A percentile compares a stretch with the other conserved stretches of the same genome.
phyloP scores from a whole-genome alignment of 2,329 filamentous ascomycete species.

The Zymoseptoria tritici region DNA sequence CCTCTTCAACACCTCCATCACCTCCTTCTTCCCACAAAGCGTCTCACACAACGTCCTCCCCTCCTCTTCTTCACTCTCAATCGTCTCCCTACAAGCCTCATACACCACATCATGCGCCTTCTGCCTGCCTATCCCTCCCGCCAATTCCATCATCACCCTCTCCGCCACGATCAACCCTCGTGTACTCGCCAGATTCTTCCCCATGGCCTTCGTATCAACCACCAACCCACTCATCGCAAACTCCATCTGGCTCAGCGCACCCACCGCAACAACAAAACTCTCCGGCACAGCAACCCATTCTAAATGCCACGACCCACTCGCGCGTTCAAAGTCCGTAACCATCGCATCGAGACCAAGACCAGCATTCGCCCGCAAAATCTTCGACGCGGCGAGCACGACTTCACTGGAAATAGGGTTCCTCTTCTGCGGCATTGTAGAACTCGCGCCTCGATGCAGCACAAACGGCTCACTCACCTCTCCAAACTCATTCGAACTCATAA shows the following conservation, averaged over 20 bases:
- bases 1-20: constrained; percentile 9
- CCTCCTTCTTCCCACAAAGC: constrained; percentile 12
- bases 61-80: constrained; percentile 11
- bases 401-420: constrained; percentile 27
- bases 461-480: constrained; percentile 33
- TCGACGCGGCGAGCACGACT: constrained; percentile 23
- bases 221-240: constrained; percentile 23
- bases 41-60: constrained; percentile 8
- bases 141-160: constrained; percentile 35
- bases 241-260: constrained; percentile 21
- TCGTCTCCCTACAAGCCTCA: constrained; percentile 26
- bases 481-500: constrained; percentile 28
- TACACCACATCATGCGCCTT: constrained; percentile 32
- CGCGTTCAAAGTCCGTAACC: constrained; percentile 27
- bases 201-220: constrained; percentile 23
- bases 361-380: constrained; percentile 22
- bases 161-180: constrained; percentile 32
- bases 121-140: constrained; percentile 28
- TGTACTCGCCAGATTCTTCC: constrained; percentile 26
- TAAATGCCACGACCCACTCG: constrained; percentile 27
- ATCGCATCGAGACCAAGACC: constrained; percentile 23
- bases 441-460: constrained; percentile 47
- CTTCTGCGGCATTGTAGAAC: constrained; percentile 50
- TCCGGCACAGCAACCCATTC: constrained; percentile 29
- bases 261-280: constrained; percentile 21